Base-by-base conservation (phyloP, 2,329 filamentous ascomycete genomes). In the Botrytis fabae region DNA sequence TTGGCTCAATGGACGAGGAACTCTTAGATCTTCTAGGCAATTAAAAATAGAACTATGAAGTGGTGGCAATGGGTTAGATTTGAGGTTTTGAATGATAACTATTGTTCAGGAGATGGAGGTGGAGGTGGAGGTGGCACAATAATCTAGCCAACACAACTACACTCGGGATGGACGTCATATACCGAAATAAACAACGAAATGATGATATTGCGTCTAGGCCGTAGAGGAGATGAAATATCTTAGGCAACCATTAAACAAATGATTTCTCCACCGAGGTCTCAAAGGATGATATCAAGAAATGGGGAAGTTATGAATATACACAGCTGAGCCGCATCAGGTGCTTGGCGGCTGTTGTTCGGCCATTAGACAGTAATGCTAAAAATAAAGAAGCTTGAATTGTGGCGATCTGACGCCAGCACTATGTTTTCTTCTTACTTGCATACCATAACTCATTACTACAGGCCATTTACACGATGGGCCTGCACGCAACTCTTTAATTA, bases 281-380 rank as follows among this genome's bases (percentile, higher is more conserved):
- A 35, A 38, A 10, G 4, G 51, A 12, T n/a, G 4, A 38, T 38
- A 38, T n/a, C 40, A 54, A 54, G 25, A 40, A 28, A 40, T 40
- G 35, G 35, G 40, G 64, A 18, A 54, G 8, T 51, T 51, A n/a
- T 54, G 64, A 68, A 28, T 35, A 42, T 54, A 40, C 54, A 68
- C 46, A 54, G 35, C 64, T 40, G 32, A 66, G 64, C 46, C 32
- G 64, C 64, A 66, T 40, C 20, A 32, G 42, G 20, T 32, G 42
- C 64, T 46, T 66, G 32, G 63, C 32, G 32, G 18, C 16, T 38
- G 32, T 8, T 54, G 42, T 65, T 65, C 28, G 48, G 63, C 7
- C 32, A 51, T 40, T 66, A 28, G 60, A 63, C 16, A 46, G 40
- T 28, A 42, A 35, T 54, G 46, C 64, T 66, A 66, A 66, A 54